Conservation (phyloP, 2,329 filamentous ascomycete genomes). For the Hortaea sp. region DNA sequence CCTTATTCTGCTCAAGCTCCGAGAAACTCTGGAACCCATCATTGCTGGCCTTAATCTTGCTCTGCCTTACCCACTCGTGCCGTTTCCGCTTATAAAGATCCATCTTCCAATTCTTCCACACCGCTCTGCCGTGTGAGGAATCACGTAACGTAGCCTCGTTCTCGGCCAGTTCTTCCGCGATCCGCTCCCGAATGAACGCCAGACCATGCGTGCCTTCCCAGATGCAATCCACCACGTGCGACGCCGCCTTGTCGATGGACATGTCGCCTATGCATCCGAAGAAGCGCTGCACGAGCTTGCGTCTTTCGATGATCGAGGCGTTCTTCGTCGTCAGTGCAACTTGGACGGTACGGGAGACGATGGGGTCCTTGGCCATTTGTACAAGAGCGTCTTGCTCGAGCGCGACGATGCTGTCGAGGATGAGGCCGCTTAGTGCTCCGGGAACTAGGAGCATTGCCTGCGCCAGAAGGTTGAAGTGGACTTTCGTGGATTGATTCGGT, state of each 20-base stretch:
- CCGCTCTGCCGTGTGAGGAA: conserved; percentile 53
- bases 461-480: conserved; percentile 67
- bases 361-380: conserved; percentile 53
- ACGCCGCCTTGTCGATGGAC: conserved; percentile 51
- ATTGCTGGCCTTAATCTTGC: conserved; percentile 43
- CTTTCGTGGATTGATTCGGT: conserved; percentile 34
- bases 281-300: conserved; percentile 55
- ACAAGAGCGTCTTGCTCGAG: conserved; percentile 43
- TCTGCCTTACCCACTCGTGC: conserved; percentile 54
- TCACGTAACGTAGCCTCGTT: conserved; percentile 54
- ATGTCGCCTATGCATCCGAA: conserved; percentile 51
- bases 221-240: conserved; percentile 57
- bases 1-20: conserved; percentile 29
- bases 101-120: conserved; percentile 67
- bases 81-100: conserved; percentile 57
- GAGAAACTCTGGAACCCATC: conserved; percentile 42
- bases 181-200: conserved; percentile 57
- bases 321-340: conserved; percentile 47
- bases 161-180: conserved; percentile 52
- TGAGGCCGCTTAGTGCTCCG: conserved; percentile 56
- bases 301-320: conserved; percentile 47
- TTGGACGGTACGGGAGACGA: conserved; percentile 54
- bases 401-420: conserved; percentile 51
- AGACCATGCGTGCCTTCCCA: conserved; percentile 55
- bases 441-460: conserved; percentile 68